Conservation (phyloP, 768 basidiomycete species). For the Rhizopogon rudus region DNA sequence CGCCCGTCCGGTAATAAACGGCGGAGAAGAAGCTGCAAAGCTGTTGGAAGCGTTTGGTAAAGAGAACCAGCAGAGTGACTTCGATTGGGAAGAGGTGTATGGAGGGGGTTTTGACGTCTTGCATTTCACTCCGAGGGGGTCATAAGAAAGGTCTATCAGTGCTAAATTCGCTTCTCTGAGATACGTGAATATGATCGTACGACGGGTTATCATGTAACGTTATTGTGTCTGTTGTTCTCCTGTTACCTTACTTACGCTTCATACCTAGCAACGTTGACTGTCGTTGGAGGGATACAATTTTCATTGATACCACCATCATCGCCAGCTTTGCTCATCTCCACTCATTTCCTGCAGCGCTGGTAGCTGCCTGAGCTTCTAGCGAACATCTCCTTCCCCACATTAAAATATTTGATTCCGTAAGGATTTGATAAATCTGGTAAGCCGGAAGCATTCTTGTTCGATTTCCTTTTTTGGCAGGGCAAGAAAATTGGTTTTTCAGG, state of each 20-base stretch:
- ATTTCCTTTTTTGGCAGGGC: conserved; percentile 24
- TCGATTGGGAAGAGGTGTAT: conserved; percentile 66
- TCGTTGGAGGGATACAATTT: neutral
- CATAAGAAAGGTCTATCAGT: conserved; percentile 9
- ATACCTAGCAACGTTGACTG: conserved; percentile 20
- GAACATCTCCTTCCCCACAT: conserved; percentile 7
- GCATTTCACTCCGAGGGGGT: conserved; percentile 36
- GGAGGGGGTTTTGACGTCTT: conserved; percentile 68
- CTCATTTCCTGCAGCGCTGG: conserved; percentile 9
- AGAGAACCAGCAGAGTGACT: conserved; percentile 66
- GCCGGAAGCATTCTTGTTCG: conserved; percentile 14
- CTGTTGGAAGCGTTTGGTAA: conserved; percentile 64
- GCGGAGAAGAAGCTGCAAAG: conserved; percentile 40
- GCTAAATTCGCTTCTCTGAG: neutral
- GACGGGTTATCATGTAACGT: conserved; percentile 13
- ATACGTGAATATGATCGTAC: conserved; percentile 4
- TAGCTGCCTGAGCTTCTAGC: conserved; percentile 2
- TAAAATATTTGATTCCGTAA: conserved; percentile 8
- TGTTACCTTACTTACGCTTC: conserved; percentile 5
- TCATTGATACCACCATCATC: conserved; percentile 1
- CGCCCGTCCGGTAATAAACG: conserved; percentile 50
- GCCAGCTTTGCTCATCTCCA: neutral
- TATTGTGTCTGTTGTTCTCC: conserved; percentile 13
- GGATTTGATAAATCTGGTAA: conserved; percentile 18
- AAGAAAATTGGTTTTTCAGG: conserved; percentile 30